Conservation (phyloP, 2,329 filamentous ascomycete species). For the Cryphonectria naterciae region DNA sequence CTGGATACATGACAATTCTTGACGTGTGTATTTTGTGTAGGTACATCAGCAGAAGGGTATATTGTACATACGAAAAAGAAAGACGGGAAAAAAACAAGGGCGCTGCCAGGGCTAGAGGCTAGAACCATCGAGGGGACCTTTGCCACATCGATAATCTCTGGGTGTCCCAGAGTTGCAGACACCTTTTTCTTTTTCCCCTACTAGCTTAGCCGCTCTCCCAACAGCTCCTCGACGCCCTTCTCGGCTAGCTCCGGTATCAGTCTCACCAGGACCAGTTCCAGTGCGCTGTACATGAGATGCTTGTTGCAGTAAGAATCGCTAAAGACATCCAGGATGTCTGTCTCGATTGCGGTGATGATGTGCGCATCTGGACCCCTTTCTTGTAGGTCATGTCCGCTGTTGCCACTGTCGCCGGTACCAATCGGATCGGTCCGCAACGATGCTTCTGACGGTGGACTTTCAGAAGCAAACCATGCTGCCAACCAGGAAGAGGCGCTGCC, state of each 20-base stretch:
- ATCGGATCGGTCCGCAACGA: conserved; percentile 32
- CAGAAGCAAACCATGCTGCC: conserved; percentile 21
- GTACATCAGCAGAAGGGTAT: neutral
- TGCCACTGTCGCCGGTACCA: conserved; percentile 22
- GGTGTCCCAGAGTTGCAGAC: neutral
- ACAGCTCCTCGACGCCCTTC: conserved; percentile 70
- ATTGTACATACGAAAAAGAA: neutral
- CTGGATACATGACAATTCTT: neutral
- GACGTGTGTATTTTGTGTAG: neutral
- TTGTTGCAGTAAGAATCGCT: conserved; percentile 89
- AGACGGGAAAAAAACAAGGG: neutral
- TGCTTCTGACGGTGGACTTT: conserved; percentile 2
- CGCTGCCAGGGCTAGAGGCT: neutral
- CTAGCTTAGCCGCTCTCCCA: conserved; percentile 68
- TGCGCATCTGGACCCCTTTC: conserved; percentile 42
- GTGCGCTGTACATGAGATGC: conserved; percentile 79
- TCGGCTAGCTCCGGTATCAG: conserved; percentile 83
- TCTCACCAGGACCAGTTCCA: conserved; percentile 81
- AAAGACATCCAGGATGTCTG: conserved; percentile 72
- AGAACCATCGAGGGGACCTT: neutral
- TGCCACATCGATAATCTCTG: neutral
- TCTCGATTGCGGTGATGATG: conserved; percentile 63
- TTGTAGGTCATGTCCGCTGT: conserved; percentile 42
- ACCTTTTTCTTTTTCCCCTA: neutral
- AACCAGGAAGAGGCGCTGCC: conserved; percentile 38